Evolutionary conservation across 305 asterid genomes (phyloP).

Genomic region (Striga hermonthica): DNA sequence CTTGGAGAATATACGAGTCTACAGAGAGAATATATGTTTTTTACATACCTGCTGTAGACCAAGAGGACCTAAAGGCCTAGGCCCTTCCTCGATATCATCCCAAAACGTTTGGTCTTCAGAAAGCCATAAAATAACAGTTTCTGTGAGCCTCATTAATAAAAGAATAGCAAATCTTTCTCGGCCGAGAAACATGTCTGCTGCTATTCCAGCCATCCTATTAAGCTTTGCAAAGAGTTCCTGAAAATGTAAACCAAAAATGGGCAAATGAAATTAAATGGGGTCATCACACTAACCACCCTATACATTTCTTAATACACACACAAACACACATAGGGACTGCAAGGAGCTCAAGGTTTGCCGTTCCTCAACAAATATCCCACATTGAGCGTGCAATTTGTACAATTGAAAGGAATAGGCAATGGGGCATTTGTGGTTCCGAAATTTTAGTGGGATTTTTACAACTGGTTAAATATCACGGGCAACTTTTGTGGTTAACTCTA

Average conservation of each 20-base stretch:
- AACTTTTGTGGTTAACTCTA: too few relatives aligned
- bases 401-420: neutral
- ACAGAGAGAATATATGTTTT: neutral
- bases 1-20: neutral
- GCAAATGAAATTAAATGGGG: too few relatives aligned
- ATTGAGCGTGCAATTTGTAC: neutral
- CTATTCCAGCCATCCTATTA: conserved; percentile 52
- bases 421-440: neutral
- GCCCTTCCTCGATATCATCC: conserved; percentile 77
- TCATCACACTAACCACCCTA: too few relatives aligned
- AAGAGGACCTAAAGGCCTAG: conserved; percentile 60
- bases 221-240: conserved; percentile 74
- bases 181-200: conserved; percentile 73
- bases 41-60: conserved; percentile 83
- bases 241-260: neutral
- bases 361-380: neutral
- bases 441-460: too few relatives aligned
- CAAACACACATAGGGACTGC: too few relatives aligned
- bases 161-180: conserved; percentile 81
- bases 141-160: conserved; percentile 78
- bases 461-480: too few relatives aligned
- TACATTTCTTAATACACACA: too few relatives aligned
- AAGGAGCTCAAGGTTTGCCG: too few relatives aligned
- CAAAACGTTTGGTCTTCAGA: conserved; percentile 87
- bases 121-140: conserved; percentile 81